These are phyloP conservation scores for Sarcodon aspratus DNA, from an alignment of 768 basidiomycete species.

Conservation along the genomic window DNA sequence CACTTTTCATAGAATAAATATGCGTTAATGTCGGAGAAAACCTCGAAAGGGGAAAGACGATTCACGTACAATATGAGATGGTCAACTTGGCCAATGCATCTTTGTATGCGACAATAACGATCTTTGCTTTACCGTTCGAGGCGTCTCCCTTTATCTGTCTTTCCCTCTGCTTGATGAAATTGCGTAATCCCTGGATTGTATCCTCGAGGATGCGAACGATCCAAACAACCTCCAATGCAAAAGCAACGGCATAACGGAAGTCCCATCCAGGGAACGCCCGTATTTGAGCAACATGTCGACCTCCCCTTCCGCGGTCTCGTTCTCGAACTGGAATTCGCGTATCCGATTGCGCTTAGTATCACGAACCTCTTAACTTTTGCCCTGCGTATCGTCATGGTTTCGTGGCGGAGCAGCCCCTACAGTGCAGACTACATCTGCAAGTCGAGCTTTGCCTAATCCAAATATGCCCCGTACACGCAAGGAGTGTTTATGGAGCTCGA, in stretches of 20 bases:
- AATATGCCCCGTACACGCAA: conserved; percentile 43
- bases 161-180: neutral
- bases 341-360: neutral
- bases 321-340: neutral
- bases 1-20: no score
- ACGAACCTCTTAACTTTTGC: neutral
- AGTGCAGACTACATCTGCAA: neutral
- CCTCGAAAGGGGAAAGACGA: neutral
- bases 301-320: neutral
- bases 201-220: neutral
- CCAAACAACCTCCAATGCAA: neutral
- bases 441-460: conserved; percentile 18
- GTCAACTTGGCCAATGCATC: neutral
- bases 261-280: neutral
- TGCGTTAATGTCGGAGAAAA: neutral
- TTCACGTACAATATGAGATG: neutral
- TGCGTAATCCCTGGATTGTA: neutral
- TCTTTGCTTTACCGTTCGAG: neutral
- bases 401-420: no score
- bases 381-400: neutral
- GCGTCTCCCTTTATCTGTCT: neutral
- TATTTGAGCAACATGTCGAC: neutral
- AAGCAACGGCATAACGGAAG: no score
- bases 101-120: neutral
- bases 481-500: conserved; percentile 36